Evolutionary conservation across 345 rosid species (phyloP).

Genomic region (Clausena lansium): DNA sequence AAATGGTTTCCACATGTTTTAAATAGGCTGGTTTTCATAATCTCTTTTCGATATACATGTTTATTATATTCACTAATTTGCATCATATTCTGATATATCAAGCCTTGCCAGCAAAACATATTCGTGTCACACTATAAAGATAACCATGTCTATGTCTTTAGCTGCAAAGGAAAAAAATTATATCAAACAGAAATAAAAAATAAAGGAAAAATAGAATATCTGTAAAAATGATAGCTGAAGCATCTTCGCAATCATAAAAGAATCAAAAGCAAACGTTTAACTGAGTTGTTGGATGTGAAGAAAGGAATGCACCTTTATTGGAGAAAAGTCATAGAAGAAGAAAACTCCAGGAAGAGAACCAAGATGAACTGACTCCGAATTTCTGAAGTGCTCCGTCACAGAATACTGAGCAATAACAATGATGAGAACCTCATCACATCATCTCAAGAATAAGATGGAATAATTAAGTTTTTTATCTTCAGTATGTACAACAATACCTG

Average conservation of each 20-base stretch:
- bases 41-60: background rate
- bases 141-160: background rate
- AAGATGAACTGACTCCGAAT: slow-evolving; percentile 40
- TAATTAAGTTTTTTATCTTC: too few species aligned
- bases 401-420: slow-evolving; percentile 55
- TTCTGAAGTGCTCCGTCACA: slow-evolving; percentile 81
- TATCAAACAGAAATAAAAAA: background rate
- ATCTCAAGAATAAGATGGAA: slow-evolving; percentile 9
- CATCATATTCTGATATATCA: background rate
- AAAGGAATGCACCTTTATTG: slow-evolving; percentile 63
- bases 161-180: background rate
- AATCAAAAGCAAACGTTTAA: background rate
- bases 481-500: slow-evolving; percentile 43
- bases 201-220: too few species aligned
- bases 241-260: background rate
- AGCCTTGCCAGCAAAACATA: background rate
- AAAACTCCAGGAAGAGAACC: slow-evolving; percentile 68
- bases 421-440: slow-evolving; percentile 2
- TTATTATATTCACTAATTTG: background rate
- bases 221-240: too few species aligned
- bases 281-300: background rate
- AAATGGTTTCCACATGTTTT: background rate
- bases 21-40: background rate
- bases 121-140: background rate
- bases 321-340: slow-evolving; percentile 89